phyloP scores from a whole-genome alignment of 306 rosid genomes.

The Quercus variabilis region DNA sequence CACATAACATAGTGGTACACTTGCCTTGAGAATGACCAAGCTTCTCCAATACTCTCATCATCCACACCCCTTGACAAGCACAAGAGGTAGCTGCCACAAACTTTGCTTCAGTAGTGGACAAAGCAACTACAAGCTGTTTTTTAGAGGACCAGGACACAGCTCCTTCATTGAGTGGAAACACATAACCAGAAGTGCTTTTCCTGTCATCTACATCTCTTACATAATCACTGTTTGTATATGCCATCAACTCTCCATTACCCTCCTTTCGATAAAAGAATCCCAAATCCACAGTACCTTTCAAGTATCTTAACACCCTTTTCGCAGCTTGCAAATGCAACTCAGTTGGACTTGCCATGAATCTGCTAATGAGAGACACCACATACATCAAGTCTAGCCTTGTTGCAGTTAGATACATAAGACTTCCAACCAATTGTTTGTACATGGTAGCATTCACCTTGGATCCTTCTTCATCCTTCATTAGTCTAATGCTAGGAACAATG shows the following conservation, averaged over 20 bases:
- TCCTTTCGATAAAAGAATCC: background rate
- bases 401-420: no score
- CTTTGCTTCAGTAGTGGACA: background rate
- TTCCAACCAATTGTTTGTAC: no score
- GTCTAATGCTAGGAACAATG: no score
- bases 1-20: background rate
- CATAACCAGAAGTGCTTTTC: background rate
- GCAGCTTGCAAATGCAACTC: no score
- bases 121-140: background rate
- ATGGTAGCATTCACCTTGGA: no score
- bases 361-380: no score
- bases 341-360: no score
- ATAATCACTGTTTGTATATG: background rate
- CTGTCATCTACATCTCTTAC: background rate
- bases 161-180: background rate
- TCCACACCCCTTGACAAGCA: background rate
- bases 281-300: background rate
- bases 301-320: background rate
- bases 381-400: no score
- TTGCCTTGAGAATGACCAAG: background rate
- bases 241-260: background rate
- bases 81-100: background rate
- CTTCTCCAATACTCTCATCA: background rate
- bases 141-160: background rate
- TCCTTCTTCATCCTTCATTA: no score